phyloP scores from a whole-genome alignment of 2,329 filamentous ascomycete species.

The Nothophoma quercina region DNA sequence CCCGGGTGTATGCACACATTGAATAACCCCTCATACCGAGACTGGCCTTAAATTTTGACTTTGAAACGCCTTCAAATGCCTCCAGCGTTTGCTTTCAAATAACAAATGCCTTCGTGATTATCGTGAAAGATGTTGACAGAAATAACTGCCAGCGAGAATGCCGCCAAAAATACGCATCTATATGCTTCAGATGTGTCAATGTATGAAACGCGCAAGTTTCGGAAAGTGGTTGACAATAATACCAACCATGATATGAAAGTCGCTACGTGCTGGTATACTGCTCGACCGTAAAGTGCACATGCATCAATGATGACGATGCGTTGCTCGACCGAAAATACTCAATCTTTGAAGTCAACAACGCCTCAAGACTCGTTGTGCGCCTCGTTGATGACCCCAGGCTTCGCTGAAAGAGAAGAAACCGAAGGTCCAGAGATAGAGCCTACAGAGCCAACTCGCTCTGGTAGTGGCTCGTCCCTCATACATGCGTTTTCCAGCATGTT shows the following conservation, averaged over 20 bases:
- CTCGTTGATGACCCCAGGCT: constrained; percentile 50
- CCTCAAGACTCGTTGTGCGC: constrained; percentile 49
- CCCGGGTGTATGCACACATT: constrained; percentile 11
- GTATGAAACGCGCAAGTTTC: constrained; percentile 2
- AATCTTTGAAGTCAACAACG: no score
- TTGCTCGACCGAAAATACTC: no score
- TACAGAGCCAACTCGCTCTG: constrained; percentile 48
- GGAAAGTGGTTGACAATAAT: neutral
- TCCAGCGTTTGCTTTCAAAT: no score
- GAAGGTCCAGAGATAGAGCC: constrained; percentile 41
- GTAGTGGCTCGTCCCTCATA: constrained; percentile 85
- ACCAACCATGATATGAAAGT: neutral
- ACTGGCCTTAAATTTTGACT: constrained; percentile 3
- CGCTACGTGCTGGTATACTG: neutral
- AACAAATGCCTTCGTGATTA: constrained; percentile 11
- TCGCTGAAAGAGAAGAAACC: constrained; percentile 39
- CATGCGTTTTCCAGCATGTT: constrained; percentile 97
- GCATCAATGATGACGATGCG: constrained; percentile 20
- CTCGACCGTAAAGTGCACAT: constrained; percentile 2
- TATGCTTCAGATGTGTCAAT: constrained; percentile 7
- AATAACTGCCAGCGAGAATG: constrained; percentile 3
- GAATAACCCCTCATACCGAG: constrained; percentile 1
- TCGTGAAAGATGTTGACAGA: constrained; percentile 4
- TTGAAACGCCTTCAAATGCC: no score
- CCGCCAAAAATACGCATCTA: constrained; percentile 9